phyloP scores from a whole-genome alignment of 1,284 basidiomycete species.

The Pterulicium gracile region DNA sequence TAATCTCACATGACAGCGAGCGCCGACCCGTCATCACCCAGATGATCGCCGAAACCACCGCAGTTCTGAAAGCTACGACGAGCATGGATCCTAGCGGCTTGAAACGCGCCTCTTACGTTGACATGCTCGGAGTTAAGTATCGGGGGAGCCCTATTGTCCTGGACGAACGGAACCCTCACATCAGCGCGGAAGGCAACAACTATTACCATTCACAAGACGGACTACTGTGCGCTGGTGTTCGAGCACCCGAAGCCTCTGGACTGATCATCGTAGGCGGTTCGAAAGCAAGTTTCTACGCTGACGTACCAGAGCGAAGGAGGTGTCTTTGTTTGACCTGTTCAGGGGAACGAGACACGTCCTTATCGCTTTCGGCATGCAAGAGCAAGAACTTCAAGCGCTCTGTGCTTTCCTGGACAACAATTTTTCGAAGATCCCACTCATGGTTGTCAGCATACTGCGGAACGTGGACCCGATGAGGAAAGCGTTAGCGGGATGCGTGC shows the following conservation, averaged over 20 bases:
- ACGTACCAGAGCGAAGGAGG: conserved; percentile 14
- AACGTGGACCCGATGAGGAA: neutral
- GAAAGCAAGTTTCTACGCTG: conserved; percentile 14
- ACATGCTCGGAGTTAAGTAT: conserved; percentile 35
- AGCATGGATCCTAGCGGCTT: neutral
- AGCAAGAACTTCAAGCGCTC: neutral
- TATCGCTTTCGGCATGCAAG: neutral
- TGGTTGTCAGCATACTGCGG: conserved; percentile 6
- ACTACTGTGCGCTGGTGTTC: conserved; percentile 18
- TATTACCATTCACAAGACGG: conserved; percentile 14
- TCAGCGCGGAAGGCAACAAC: conserved; percentile 11
- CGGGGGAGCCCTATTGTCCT: conserved; percentile 33
- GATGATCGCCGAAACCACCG: conserved; percentile 19
- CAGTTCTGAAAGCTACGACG: neutral
- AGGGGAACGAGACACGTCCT: neutral
- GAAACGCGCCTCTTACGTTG: conserved; percentile 13
- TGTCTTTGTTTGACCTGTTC: conserved; percentile 17
- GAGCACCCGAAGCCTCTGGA: conserved; percentile 22
- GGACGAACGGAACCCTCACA: conserved; percentile 21
- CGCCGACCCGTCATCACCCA: conserved; percentile 27
- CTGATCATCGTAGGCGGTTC: conserved; percentile 10
- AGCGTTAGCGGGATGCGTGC: neutral
- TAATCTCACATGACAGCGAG: conserved; percentile 24
- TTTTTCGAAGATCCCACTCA: conserved; percentile 3
- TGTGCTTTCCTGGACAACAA: neutral